These are phyloP conservation scores for Crotalaria pallida DNA, from an alignment of 306 rosid genomes.

Conservation along the genomic window DNA sequence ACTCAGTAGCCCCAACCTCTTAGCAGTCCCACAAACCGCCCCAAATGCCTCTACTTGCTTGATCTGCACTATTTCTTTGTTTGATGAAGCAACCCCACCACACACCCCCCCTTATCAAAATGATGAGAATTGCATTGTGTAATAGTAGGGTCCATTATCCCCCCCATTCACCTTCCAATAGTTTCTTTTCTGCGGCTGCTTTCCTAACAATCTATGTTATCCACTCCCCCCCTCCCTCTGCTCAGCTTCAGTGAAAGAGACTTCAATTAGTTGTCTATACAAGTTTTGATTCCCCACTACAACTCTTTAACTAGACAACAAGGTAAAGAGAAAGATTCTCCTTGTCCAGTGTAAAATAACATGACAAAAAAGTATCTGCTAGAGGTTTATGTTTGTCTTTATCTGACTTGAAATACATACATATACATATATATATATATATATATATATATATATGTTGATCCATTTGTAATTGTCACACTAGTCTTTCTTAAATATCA, in stretches of 20 bases:
- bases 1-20: slow-evolving; percentile 43
- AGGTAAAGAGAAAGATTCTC: background rate
- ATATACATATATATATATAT: no score
- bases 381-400: slow-evolving; percentile 27
- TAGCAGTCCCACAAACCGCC: slow-evolving; percentile 94
- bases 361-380: slow-evolving; percentile 21
- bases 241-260: slow-evolving; percentile 28
- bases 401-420: background rate
- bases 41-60: slow-evolving; percentile 66
- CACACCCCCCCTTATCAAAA: slow-evolving; percentile 36
- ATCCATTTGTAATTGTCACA: slow-evolving; percentile 7
- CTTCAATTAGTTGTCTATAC: slow-evolving; percentile 22
- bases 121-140: slow-evolving; percentile 26
- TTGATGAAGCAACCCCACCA: slow-evolving; percentile 85
- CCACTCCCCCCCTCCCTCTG: slow-evolving; percentile 19
- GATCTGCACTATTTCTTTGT: slow-evolving; percentile 58
- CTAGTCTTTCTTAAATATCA: background rate
- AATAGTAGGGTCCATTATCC: slow-evolving; percentile 22
- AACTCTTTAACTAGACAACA: background rate
- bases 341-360: slow-evolving; percentile 21
- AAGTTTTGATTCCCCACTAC: slow-evolving; percentile 20
- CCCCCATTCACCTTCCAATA: slow-evolving; percentile 36
- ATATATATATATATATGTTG: background rate
- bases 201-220: slow-evolving; percentile 41
- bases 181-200: slow-evolving; percentile 40